Conservation (phyloP, 768 basidiomycete species). For the Harrya chromipes region DNA sequence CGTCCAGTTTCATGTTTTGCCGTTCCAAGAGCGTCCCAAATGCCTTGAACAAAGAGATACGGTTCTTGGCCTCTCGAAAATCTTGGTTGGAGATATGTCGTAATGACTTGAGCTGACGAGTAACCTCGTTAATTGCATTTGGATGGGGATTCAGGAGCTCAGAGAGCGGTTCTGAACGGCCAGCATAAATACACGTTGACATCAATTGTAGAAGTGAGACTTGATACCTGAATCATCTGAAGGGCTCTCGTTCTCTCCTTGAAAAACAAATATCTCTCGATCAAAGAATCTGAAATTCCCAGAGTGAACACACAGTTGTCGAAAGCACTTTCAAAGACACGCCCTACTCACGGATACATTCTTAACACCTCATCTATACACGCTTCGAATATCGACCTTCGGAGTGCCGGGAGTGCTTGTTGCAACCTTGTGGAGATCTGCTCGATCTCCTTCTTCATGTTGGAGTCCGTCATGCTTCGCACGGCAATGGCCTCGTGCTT, state of each 20-base stretch:
- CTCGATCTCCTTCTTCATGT: not conserved
- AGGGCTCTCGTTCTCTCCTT: not conserved
- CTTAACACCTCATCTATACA: constrained; percentile 20
- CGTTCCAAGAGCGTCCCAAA: not conserved
- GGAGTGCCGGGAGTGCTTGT: constrained; percentile 4
- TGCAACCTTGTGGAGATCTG: not conserved
- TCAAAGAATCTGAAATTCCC: constrained; percentile 14
- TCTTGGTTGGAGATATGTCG: constrained; percentile 7
- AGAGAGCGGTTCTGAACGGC: constrained; percentile 8
- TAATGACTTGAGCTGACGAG: not conserved
- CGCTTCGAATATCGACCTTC: constrained; percentile 23
- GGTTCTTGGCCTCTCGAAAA: constrained; percentile 14
- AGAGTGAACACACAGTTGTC: not conserved
- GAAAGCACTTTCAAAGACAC: not conserved
- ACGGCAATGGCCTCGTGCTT: constrained; percentile 9
- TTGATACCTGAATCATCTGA: constrained; percentile 5
- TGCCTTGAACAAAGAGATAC: constrained; percentile 9
- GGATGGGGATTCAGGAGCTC: constrained; percentile 11
- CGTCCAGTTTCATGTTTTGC: not conserved
- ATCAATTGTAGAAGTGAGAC: not conserved
- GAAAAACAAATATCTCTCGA: constrained; percentile 7
- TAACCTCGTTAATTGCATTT: constrained; percentile 1
- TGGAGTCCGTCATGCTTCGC: not conserved
- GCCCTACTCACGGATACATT: constrained; percentile 23
- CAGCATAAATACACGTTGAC: not conserved